Base-by-base conservation (phyloP, 306 rosid genomes). In the Benincasa hispida region DNA sequence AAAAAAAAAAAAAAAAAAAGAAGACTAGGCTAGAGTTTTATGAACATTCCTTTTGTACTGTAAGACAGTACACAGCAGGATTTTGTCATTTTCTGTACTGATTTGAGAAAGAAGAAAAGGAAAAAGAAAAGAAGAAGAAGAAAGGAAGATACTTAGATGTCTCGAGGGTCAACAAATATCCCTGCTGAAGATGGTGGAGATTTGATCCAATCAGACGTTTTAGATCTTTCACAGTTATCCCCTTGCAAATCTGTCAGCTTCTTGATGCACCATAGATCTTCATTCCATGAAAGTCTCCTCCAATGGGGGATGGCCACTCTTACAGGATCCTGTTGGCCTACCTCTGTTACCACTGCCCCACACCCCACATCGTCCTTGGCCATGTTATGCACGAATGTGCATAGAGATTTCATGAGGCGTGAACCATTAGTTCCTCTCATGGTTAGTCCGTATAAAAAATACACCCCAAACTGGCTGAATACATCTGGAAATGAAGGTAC, bases 261-360 rank as follows among this genome's bases (percentile, higher is more conserved):
- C 85, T 90, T 94, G 59, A 92, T 86, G 77, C 96, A 94, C 98
- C 98, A 92, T 76, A 88, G 62, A 76, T 91, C 98, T 62, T 93
- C 97, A 1, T 72, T 89, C 92, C 91, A 87, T 0, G 98, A 94
- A 68, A 94, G 75, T 34, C 87, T 90, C 30, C 63, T 87, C 98
- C 97, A 94, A 82, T 90, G 98, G 60, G 97, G 98, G 56, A 94
- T 86, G 5, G 81, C 91, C 18, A 68, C 87, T 76, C 87, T 83
- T 48, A 90, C 91, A 12, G 96, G 98, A 87, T 91, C 97, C 83
- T 89, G 76, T 70, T 82, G 91, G 77, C 92, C 86, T 78, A 94
- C 80, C 83, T 94, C 97, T 37, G 97, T 84, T 42, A 90, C 97
- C 69, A 94, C 82, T 14, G 90, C 95, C 86, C 91, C 95, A 80